Percentiles rank a stretch among this genome's conserved stretches.
These are phyloP conservation scores for Solanum aculeatissimum DNA, from an alignment of 305 asterid genomes.

Conservation along the genomic window DNA sequence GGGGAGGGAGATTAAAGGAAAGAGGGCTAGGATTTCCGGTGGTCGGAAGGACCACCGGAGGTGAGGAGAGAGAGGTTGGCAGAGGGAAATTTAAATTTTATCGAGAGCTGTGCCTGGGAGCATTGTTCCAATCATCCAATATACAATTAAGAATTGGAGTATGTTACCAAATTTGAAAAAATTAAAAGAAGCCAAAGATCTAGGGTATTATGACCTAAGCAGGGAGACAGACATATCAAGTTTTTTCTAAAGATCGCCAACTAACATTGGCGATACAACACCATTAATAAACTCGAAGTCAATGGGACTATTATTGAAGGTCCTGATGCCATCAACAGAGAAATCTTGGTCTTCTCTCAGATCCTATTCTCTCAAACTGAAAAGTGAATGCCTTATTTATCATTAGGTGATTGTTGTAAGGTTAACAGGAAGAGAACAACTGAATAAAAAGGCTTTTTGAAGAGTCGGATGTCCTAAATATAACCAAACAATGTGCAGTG, in stretches of 20 bases:
- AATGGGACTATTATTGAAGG: not conserved
- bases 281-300: not conserved
- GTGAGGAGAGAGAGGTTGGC: too few species aligned
- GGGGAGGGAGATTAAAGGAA: too few species aligned
- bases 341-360: not conserved
- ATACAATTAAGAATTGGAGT: not conserved
- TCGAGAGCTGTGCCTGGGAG: too few species aligned
- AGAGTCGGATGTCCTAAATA: not conserved
- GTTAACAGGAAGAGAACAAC: not conserved
- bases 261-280: not conserved
- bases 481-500: not conserved
- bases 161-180: not conserved
- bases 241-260: not conserved
- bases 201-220: not conserved
- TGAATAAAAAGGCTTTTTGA: not conserved
- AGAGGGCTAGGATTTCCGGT: too few species aligned
- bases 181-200: not conserved
- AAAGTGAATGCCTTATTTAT: not conserved
- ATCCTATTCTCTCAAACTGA: not conserved
- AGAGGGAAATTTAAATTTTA: too few species aligned
- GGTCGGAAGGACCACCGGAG: too few species aligned
- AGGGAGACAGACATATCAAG: not conserved
- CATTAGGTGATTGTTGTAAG: not conserved
- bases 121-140: too few species aligned
- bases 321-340: not conserved